Conservation (phyloP, 495 filamentous ascomycete genomes). For the Penicillium lividum region DNA sequence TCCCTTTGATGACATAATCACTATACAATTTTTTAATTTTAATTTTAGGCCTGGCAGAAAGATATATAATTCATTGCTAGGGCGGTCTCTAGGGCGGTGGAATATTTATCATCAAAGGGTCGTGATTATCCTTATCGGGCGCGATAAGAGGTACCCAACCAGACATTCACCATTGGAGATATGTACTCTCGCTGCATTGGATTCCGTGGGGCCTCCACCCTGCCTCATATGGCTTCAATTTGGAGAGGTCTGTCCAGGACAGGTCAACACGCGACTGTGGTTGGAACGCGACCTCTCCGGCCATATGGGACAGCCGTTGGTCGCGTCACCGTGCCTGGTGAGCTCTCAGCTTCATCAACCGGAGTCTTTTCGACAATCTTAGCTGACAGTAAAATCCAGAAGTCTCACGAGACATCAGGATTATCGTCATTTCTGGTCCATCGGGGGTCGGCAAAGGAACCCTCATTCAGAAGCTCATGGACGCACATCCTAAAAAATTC, state of each 20-base stretch:
- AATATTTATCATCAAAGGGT: too few species aligned
- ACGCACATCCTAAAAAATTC: slow-evolving; percentile 66
- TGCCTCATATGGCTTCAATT: neutral
- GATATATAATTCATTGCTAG: too few species aligned
- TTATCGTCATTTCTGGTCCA: slow-evolving; percentile 75
- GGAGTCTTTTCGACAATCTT: neutral
- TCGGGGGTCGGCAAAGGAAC: slow-evolving; percentile 85
- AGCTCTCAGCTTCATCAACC: neutral
- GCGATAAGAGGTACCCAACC: neutral
- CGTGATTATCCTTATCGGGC: neutral
- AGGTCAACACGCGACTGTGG: neutral
- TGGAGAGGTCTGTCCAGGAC: neutral
- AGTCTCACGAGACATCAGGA: neutral
- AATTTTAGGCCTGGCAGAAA: too few species aligned
- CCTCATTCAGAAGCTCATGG: slow-evolving; percentile 67
- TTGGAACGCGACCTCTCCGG: neutral
- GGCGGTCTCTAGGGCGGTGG: too few species aligned
- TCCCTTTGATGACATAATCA: too few species aligned
- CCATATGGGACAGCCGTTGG: neutral
- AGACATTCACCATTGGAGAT: too few species aligned
- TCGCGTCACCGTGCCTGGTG: neutral
- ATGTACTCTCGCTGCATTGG: neutral
- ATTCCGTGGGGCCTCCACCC: neutral
- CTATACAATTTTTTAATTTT: too few species aligned
- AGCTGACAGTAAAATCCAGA: neutral